Evolutionary conservation across 345 rosid genomes (phyloP), one percentile per base, ranked within the genome.

Genomic region (Reutealis trisperma): DNA sequence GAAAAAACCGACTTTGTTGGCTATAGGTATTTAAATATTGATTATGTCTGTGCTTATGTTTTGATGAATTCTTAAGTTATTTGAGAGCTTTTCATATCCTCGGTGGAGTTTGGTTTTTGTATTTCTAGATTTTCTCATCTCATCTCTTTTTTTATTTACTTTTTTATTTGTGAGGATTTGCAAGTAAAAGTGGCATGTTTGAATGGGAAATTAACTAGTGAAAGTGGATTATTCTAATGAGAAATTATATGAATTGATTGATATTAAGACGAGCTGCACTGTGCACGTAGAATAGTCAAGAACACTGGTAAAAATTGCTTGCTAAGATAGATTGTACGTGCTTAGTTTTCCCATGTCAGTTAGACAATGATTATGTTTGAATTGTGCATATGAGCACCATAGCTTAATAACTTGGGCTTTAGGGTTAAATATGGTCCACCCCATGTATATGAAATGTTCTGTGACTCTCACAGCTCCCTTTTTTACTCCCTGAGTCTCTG

Each of bases 1-100:
- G 1, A 96, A 94, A 86, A 96, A 96, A 84, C 98, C 96, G 0
- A 89, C 97, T 73, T 87, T 90, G 18, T 88, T 96, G 85, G 97
- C 98, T 54, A 94, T 96, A 80, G 99, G 99, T 96, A 83, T 34
- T 15, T 75, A 59, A 6, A 45, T 42, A 27, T 67, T 72, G 7
- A 25, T 49, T 24, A 57, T 63, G 72, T 60, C 52, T 59, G 27
- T 41, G 65, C 58, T 41, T 52, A 32, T 22, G 41, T 8, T 77
- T 77, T 63, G 42, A 47, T 78, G 70, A 63, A 10, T 27, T 69
- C 30, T 37, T 45, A 37, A 8, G 52, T 22, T 41, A 11, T 73
- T 30, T 59, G 37, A n/a, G 37, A 34, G n/a, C 27, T 66, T 42
- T 27, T 64, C 21, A 15, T 65, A 54, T 22, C 41, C 8, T 27